These are phyloP conservation scores for Hypsizygus ulmarius DNA, from an alignment of 1,284 basidiomycete species.

Conservation along the genomic window DNA sequence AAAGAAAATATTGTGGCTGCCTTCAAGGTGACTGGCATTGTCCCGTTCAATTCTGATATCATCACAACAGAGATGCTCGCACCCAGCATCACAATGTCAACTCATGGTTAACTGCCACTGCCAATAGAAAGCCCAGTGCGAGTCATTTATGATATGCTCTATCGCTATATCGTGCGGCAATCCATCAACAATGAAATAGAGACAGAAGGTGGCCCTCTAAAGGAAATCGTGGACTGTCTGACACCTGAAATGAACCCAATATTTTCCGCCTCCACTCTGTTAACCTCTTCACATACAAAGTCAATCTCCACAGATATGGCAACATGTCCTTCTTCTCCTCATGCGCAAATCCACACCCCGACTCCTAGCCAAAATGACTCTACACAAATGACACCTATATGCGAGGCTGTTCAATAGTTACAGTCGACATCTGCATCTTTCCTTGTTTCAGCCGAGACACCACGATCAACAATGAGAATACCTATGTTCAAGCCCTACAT, in stretches of 20 bases:
- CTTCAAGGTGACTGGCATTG: slow-evolving; percentile 35
- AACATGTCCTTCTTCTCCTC: too few species aligned
- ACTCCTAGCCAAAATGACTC: not conserved
- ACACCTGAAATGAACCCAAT: too few species aligned
- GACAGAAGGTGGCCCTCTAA: too few species aligned
- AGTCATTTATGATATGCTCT: not conserved
- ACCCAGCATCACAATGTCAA: slow-evolving; percentile 18
- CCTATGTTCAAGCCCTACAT: not conserved
- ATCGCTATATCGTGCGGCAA: too few species aligned
- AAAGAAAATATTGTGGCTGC: slow-evolving; percentile 28
- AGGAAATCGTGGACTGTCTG: too few species aligned
- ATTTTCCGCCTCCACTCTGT: too few species aligned
- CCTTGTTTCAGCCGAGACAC: not conserved
- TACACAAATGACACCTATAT: not conserved
- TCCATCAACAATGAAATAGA: too few species aligned
- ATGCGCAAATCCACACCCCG: too few species aligned
- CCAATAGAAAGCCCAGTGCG: not conserved
- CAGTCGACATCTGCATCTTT: slow-evolving; percentile 4
- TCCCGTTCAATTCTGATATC: slow-evolving; percentile 32
- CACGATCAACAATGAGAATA: not conserved
- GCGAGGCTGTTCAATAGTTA: not conserved
- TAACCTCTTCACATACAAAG: too few species aligned
- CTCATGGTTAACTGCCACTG: not conserved
- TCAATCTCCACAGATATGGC: too few species aligned
- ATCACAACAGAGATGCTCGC: slow-evolving; percentile 29